Base-by-base conservation (phyloP, 73 alveolate species). In the Paramecium tetraurelia region DNA sequence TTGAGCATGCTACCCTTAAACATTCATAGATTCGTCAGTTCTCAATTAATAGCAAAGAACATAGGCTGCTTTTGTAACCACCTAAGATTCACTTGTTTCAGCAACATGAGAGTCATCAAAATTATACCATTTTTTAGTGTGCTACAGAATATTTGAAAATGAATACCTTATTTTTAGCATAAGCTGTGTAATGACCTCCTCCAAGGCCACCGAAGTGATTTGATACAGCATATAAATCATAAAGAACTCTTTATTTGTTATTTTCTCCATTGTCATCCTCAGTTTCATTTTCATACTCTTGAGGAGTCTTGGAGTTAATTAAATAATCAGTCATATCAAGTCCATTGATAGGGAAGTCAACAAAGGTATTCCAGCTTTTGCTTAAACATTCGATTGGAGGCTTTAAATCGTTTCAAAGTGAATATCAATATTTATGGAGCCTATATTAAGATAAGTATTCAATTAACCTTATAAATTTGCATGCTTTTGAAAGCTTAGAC, bases 161-260 rank as follows among this genome's bases (percentile, higher is more conserved):
- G 6, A 35, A 9, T 72, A 72, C 93, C 11, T 84, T 89, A 72
- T 93, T 95, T 92, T 95, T 95, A 35, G 96, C 96, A 59, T 59
- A 86, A 31, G 98, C 96, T 86, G 96, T 93, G 57, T 96, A 95
- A 93, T 96, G 98, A 7, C 98, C 98, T 85, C 97, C 97, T 72
- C 84, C 92, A 7, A 95, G 70, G 12, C 92, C 77, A 33, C 98
- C 98, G 72, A 31, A 86, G 84, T 96, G 98, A 86, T 90, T 95
- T 53, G 95, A 92, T 2, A 96, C 95, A 22, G 97, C 97, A 29
- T 85, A 88, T 94, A 96, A 93, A 58, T 96, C 97, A 95, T 96
- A 96, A 85, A 92, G 38, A 9, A 18, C 86, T 40, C 18, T 72
- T 31, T 22, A 16, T 72, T 72, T 33, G 5, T 72, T 72, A 14